phyloP scores from a whole-genome alignment of 108 stramenopile species.

The Cyclotella baltica region DNA sequence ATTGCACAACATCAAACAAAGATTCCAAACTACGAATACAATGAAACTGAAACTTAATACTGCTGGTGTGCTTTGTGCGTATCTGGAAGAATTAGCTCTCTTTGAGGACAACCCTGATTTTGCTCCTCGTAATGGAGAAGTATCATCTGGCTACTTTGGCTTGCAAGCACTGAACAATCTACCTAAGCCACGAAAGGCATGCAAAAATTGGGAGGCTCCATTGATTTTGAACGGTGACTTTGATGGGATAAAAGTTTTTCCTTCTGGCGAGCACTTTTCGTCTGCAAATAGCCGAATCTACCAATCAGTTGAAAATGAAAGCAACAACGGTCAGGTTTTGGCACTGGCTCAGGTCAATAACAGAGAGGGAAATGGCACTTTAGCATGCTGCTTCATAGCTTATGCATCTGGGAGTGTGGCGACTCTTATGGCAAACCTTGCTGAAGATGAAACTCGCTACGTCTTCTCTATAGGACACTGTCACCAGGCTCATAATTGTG shows the following conservation, averaged over 20 bases:
- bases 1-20: background rate
- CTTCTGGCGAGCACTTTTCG: background rate
- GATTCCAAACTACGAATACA: background rate
- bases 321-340: background rate
- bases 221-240: slow-evolving; percentile 1
- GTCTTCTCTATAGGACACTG: background rate
- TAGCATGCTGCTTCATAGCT: background rate
- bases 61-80: background rate
- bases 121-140: background rate
- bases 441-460: background rate
- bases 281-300: background rate
- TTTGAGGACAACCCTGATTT: slow-evolving; percentile 1
- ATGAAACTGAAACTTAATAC: background rate
- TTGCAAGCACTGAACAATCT: background rate
- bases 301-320: background rate
- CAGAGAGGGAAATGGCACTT: background rate
- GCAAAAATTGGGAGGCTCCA: background rate
- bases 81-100: background rate
- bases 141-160: background rate
- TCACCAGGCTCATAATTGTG: background rate
- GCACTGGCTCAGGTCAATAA: background rate
- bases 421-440: background rate
- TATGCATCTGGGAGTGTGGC: background rate
- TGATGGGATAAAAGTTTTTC: background rate
- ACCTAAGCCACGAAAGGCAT: background rate